Evolutionary conservation across 805 yeast species (phyloP).

Genomic region (Monosporozyma solicola): DNA sequence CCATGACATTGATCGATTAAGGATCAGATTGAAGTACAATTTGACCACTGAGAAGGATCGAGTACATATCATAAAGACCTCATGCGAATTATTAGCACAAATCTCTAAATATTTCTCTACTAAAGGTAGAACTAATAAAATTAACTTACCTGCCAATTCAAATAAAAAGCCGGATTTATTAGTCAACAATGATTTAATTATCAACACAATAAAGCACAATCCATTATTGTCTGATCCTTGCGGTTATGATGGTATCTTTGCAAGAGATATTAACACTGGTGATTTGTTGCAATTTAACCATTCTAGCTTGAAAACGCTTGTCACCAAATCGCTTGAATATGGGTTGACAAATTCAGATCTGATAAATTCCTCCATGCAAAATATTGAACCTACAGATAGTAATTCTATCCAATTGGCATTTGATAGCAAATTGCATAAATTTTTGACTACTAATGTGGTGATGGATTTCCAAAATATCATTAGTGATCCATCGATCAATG

Average conservation of each 20-base stretch:
- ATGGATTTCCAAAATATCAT: conserved; percentile 68
- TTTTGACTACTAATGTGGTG: conserved; percentile 43
- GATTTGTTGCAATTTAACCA: conserved; percentile 38
- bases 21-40: conserved; percentile 43
- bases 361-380: background rate
- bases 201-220: conserved; percentile 5
- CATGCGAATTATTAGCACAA: conserved; percentile 45
- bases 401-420: background rate
- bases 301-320: conserved; percentile 48
- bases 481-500: conserved; percentile 47
- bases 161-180: background rate
- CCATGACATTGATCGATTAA: conserved; percentile 47
- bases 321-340: conserved; percentile 57
- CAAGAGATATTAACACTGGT: conserved; percentile 55
- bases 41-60: conserved; percentile 49
- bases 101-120: conserved; percentile 53
- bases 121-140: conserved; percentile 30
- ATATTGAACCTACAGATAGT: background rate
- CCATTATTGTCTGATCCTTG: conserved; percentile 35
- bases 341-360: conserved; percentile 48
- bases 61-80: conserved; percentile 39
- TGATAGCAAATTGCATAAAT: background rate
- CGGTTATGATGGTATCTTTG: conserved; percentile 59
- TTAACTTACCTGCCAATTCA: background rate
- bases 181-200: background rate